These are phyloP conservation scores for Dothideomycetes sp. DNA, from an alignment of 2,329 filamentous ascomycete species.

Conservation along the genomic window DNA sequence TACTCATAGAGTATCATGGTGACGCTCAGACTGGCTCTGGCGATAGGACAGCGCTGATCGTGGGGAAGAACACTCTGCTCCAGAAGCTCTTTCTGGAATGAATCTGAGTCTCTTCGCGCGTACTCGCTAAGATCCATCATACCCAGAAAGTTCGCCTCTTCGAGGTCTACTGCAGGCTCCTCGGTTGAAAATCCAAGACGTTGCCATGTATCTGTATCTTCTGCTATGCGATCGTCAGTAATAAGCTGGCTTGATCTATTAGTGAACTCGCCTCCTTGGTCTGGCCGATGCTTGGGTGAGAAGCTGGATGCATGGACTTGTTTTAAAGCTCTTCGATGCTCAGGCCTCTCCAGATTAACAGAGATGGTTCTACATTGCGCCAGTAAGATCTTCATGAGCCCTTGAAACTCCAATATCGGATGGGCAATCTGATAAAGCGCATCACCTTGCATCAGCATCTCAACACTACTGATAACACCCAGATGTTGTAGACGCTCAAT, in stretches of 20 bases:
- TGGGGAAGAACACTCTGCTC: conserved; percentile 72
- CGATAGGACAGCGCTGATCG: conserved; percentile 73
- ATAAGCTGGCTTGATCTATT: no score
- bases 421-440: conserved; percentile 83
- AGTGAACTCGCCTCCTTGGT: conserved; percentile 19
- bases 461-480: conserved; percentile 85
- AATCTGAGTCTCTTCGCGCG: conserved; percentile 82
- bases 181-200: conserved; percentile 86
- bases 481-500: conserved; percentile 90
- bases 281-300: neutral
- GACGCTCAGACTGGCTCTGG: conserved; percentile 74
- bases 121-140: conserved; percentile 98
- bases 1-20: conserved; percentile 88
- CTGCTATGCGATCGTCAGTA: no score
- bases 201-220: conserved; percentile 89
- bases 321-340: conserved; percentile 81
- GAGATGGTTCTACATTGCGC: conserved; percentile 66
- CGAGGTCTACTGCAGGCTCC: conserved; percentile 77
- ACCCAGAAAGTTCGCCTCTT: conserved; percentile 75
- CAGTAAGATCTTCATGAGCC: conserved; percentile 76
- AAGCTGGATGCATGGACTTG: conserved; percentile 44
- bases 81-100: conserved; percentile 80
- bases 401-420: conserved; percentile 87
- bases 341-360: conserved; percentile 76
- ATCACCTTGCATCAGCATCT: conserved; percentile 84